Conservation (phyloP, 192 early-diverging fungal species). For the Coemansia sp. region DNA sequence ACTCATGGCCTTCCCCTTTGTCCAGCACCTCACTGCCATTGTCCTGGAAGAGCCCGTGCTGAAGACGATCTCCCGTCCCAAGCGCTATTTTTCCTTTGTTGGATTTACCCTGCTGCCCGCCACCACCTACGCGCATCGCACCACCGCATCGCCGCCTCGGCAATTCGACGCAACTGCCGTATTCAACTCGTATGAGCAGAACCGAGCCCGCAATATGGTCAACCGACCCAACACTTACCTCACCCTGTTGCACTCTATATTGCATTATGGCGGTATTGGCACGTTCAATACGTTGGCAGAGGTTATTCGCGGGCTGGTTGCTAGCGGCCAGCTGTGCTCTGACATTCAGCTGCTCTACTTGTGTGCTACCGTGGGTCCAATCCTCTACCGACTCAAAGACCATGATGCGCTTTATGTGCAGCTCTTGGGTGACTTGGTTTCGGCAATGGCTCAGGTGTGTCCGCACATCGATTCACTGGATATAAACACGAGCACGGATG, state of each 20-base stretch:
- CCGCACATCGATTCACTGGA: conserved; percentile 23
- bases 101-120: conserved; percentile 38
- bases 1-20: conserved; percentile 55
- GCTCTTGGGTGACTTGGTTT: conserved; percentile 45
- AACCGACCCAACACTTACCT: conserved; percentile 75
- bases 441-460: conserved; percentile 46
- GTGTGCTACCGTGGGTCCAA: conserved; percentile 71
- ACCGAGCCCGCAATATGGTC: conserved; percentile 59
- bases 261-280: conserved; percentile 75
- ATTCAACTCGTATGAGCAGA: conserved; percentile 64
- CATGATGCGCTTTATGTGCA: conserved; percentile 43
- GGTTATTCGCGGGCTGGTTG: conserved; percentile 39
- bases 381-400: conserved; percentile 69
- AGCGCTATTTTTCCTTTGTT: conserved; percentile 58
- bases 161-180: conserved; percentile 61
- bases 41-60: conserved; percentile 63
- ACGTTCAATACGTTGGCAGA: conserved; percentile 56
- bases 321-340: conserved; percentile 57
- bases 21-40: conserved; percentile 64
- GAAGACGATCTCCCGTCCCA: conserved; percentile 54
- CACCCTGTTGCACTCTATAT: conserved; percentile 71
- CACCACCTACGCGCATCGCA: conserved; percentile 12
- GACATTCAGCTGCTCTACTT: conserved; percentile 76
- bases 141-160: background rate
- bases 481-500: conserved; percentile 36